Evolutionary conservation across 1,284 basidiomycete genomes (phyloP).

Genomic region (Sporisorium exsertum): DNA sequence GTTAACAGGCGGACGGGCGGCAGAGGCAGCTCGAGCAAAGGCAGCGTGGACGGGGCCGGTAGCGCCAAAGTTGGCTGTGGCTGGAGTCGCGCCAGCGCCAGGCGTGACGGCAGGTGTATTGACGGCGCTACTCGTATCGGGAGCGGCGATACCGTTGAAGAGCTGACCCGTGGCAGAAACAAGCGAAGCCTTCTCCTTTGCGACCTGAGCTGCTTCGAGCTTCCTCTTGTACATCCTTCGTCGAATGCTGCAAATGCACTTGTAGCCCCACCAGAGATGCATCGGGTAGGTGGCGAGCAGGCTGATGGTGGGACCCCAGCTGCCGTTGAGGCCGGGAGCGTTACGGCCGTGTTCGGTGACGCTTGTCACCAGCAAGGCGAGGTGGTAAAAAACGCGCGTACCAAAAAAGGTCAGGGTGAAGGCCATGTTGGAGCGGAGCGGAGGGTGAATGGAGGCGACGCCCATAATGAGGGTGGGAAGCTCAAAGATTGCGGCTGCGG

Average conservation of each 20-base stretch:
- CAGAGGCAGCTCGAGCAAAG: slow-evolving; percentile 56
- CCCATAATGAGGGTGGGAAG: slow-evolving; percentile 68
- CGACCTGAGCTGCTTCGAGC: slow-evolving; percentile 51
- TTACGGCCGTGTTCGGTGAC: slow-evolving; percentile 52
- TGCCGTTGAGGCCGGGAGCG: slow-evolving; percentile 52
- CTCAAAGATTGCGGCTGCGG: slow-evolving; percentile 62
- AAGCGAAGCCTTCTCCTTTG: slow-evolving; percentile 46
- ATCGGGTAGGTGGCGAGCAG: slow-evolving; percentile 62
- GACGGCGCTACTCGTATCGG: slow-evolving; percentile 59
- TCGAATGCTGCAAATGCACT: slow-evolving; percentile 62
- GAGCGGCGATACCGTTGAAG: slow-evolving; percentile 59
- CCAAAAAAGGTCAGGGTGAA: slow-evolving; percentile 66
- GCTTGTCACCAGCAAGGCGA: slow-evolving; percentile 53
- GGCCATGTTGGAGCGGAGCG: slow-evolving; percentile 65
- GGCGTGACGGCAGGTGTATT: slow-evolving; percentile 64
- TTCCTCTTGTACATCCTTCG: slow-evolving; percentile 64
- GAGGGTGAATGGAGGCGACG: slow-evolving; percentile 59
- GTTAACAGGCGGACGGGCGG: slow-evolving; percentile 48
- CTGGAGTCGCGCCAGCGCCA: slow-evolving; percentile 41
- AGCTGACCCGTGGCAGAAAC: slow-evolving; percentile 52
- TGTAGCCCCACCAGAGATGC: slow-evolving; percentile 68
- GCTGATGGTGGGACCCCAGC: slow-evolving; percentile 56
- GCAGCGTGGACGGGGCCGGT: slow-evolving; percentile 52
- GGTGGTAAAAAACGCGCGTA: slow-evolving; percentile 65
- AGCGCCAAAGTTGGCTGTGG: slow-evolving; percentile 47